Evolutionary conservation across 805 yeast genomes (phyloP).

Genomic region (Myxozyma udenii): DNA sequence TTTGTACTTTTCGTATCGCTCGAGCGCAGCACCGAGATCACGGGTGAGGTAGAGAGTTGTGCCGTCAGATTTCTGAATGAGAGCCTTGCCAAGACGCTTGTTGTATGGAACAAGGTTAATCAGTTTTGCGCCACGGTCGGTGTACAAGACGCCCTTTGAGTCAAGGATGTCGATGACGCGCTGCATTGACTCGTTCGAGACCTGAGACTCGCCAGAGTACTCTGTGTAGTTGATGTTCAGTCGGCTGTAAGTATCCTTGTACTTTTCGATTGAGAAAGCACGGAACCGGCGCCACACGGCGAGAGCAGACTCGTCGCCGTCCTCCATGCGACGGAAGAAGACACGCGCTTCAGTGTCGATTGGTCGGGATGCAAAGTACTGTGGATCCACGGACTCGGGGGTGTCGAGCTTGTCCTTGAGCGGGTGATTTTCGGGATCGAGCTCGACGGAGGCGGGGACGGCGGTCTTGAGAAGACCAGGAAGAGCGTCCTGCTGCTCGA

Average conservation of each 20-base stretch:
- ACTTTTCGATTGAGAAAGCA: conserved; percentile 82
- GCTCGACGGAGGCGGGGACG: conserved; percentile 12
- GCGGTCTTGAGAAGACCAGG: conserved; percentile 24
- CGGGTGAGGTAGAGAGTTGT: conserved; percentile 91
- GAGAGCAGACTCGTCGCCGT: conserved; percentile 80
- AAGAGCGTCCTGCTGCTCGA: conserved; percentile 6
- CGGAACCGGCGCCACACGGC: conserved; percentile 83
- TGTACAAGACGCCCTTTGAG: conserved; percentile 68
- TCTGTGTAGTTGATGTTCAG: conserved; percentile 82
- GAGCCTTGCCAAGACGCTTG: conserved; percentile 89
- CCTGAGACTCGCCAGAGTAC: conserved; percentile 96
- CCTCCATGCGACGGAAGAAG: conserved; percentile 87
- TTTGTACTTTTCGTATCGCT: conserved; percentile 75
- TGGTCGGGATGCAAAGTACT: conserved; percentile 22
- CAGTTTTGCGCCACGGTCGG: conserved; percentile 86
- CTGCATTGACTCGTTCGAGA: conserved; percentile 67
- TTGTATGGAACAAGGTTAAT: conserved; percentile 80
- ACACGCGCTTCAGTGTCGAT: conserved; percentile 83
- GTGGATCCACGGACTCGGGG: conserved; percentile 5
- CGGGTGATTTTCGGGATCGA: conserved; percentile 13
- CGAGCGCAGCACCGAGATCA: conserved; percentile 94
- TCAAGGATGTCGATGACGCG: conserved; percentile 60
- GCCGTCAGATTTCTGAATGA: conserved; percentile 93
- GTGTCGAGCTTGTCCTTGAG: conserved; percentile 1
- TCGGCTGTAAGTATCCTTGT: conserved; percentile 84